A percentile compares a stretch with the other conserved stretches of the same genome.
phyloP scores from a whole-genome alignment of 495 filamentous ascomycete genomes.

The Physcia stellaris region DNA sequence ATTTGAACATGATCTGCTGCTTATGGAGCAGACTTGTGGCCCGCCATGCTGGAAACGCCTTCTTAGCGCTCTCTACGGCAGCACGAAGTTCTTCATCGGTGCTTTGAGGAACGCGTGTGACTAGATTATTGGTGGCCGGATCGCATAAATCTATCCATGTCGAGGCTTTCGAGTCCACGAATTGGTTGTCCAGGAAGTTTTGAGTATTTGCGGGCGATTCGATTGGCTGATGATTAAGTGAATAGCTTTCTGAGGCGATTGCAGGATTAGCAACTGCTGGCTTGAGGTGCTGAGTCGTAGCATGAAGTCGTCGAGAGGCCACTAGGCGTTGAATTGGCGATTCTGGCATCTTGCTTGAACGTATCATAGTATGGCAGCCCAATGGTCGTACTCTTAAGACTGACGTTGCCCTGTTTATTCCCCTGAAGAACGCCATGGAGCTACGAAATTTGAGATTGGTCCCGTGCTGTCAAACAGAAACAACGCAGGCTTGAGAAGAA shows the following conservation, averaged over 20 bases:
- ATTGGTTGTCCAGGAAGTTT: constrained; percentile 88
- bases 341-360: too few species aligned
- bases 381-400: too few species aligned
- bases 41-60: constrained; percentile 82
- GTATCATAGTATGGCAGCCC: too few species aligned
- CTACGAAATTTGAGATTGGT: too few species aligned
- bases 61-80: constrained; percentile 74
- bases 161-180: constrained; percentile 58
- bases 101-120: constrained; percentile 94
- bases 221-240: constrained; percentile 72
- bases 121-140: constrained; percentile 93
- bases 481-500: too few species aligned
- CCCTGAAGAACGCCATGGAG: too few species aligned
- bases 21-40: constrained; percentile 68
- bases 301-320: neutral
- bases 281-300: constrained; percentile 2
- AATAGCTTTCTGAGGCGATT: constrained; percentile 50
- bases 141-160: constrained; percentile 89
- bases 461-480: too few species aligned
- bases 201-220: constrained; percentile 61
- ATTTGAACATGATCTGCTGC: constrained; percentile 98
- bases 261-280: constrained; percentile 37
- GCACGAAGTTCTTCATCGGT: constrained; percentile 81
- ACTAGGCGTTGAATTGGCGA: too few species aligned
- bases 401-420: too few species aligned